Conservation (phyloP, 2,329 filamentous ascomycete species). For the Didymella sp. region DNA sequence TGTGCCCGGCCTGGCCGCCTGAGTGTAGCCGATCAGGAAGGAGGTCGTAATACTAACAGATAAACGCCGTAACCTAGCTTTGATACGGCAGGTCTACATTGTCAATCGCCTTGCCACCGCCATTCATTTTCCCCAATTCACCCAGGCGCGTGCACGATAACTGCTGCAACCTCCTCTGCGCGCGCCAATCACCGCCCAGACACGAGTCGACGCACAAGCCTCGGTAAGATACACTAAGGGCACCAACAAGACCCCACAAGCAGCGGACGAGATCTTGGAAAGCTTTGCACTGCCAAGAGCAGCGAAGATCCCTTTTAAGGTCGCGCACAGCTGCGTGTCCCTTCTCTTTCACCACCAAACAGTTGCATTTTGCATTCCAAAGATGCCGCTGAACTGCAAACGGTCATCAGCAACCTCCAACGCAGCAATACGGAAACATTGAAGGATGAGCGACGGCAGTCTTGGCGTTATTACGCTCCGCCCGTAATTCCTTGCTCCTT, state of each 20-base stretch:
- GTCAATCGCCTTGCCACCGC: constrained; percentile 29
- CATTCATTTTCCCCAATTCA: constrained; percentile 23
- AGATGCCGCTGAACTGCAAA: not conserved
- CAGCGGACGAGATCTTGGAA: constrained; percentile 19
- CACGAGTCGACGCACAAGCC: constrained; percentile 24
- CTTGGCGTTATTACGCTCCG: constrained; percentile 21
- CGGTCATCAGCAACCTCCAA: not conserved
- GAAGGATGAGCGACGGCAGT: constrained; percentile 8
- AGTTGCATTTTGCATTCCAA: not conserved
- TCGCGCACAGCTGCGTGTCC: not conserved
- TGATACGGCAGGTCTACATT: constrained; percentile 29
- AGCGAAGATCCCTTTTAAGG: not conserved
- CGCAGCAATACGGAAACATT: not conserved
- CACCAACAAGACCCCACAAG: constrained; percentile 21
- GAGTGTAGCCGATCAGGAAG: constrained; percentile 24
- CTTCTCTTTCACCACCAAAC: not conserved
- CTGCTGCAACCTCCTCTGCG: constrained; percentile 10
- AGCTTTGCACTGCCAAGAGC: constrained; percentile 12
- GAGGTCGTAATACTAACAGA: constrained; percentile 25
- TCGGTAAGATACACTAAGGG: constrained; percentile 21
- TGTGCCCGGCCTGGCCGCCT: constrained; percentile 21
- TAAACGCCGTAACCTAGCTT: constrained; percentile 18
- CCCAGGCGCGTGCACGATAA: constrained; percentile 18
- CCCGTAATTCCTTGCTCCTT: constrained; percentile 16
- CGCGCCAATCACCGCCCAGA: constrained; percentile 22